Conservation (phyloP, 495 filamentous ascomycete genomes). For the Aspergillus nanangensis region DNA sequence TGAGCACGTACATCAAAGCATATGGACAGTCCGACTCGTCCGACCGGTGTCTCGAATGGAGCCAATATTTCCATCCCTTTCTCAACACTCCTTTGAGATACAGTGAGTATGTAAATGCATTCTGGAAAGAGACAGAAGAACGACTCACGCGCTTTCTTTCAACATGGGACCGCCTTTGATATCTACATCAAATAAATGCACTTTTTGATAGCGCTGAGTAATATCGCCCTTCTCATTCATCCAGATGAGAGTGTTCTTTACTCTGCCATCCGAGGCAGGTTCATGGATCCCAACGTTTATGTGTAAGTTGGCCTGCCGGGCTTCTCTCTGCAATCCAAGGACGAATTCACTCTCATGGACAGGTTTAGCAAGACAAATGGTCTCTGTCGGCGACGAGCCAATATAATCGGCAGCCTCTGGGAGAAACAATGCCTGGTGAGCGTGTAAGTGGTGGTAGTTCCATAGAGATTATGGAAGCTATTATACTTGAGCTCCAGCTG, state of each 20-base stretch:
- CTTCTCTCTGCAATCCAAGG: slow-evolving; percentile 63
- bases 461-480: neutral
- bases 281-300: slow-evolving; percentile 92
- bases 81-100: slow-evolving; percentile 49
- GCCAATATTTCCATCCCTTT: slow-evolving; percentile 52
- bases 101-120: neutral
- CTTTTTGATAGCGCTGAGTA: slow-evolving; percentile 65
- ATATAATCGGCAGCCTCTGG: slow-evolving; percentile 94
- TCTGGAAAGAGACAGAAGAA: neutral
- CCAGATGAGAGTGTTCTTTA: slow-evolving; percentile 66
- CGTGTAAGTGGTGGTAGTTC: slow-evolving; percentile 7
- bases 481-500: slow-evolving; percentile 70
- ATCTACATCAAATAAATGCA: slow-evolving; percentile 74
- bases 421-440: slow-evolving; percentile 73
- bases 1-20: slow-evolving; percentile 75
- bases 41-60: slow-evolving; percentile 70
- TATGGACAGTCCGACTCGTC: slow-evolving; percentile 71
- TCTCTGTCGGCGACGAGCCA: slow-evolving; percentile 58
- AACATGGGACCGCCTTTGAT: slow-evolving; percentile 58
- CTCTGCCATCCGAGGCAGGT: slow-evolving; percentile 50
- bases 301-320: slow-evolving; percentile 52
- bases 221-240: slow-evolving; percentile 62
- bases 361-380: slow-evolving; percentile 59
- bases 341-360: slow-evolving; percentile 60
- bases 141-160: slow-evolving; percentile 53